These are phyloP conservation scores for Aurifilum marmelostoma DNA, from an alignment of 2,329 filamentous ascomycete species.

Conservation along the genomic window DNA sequence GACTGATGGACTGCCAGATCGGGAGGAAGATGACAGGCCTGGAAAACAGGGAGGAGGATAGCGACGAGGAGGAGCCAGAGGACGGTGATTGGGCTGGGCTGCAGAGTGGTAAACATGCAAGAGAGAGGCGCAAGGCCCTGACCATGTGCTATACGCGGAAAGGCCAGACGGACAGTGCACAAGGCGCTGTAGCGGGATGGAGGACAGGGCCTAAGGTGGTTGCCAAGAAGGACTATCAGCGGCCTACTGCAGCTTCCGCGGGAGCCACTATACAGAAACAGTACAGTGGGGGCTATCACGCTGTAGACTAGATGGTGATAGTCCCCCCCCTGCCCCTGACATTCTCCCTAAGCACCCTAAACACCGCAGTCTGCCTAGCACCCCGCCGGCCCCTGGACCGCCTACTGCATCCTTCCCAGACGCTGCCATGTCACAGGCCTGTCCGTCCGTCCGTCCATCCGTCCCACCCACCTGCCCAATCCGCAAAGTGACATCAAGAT, in stretches of 20 bases:
- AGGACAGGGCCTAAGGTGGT: neutral
- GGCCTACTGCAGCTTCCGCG: neutral
- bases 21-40: no score
- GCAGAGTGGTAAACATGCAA: neutral
- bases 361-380: neutral
- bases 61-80: no score
- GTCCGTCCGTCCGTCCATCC: no score
- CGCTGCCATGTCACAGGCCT: no score
- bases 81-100: no score
- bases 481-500: neutral
- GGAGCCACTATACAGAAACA: neutral
- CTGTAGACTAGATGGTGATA: neutral
- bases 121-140: neutral
- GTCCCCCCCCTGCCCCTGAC: neutral
- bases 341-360: no score
- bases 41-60: no score
- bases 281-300: neutral
- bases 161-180: no score
- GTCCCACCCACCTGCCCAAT: neutral
- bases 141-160: no score
- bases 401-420: no score
- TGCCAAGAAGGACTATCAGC: neutral
- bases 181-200: neutral
- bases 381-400: no score
- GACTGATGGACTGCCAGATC: no score